Conservation (phyloP, 2,329 filamentous ascomycete genomes). For the Didymella glomerata region DNA sequence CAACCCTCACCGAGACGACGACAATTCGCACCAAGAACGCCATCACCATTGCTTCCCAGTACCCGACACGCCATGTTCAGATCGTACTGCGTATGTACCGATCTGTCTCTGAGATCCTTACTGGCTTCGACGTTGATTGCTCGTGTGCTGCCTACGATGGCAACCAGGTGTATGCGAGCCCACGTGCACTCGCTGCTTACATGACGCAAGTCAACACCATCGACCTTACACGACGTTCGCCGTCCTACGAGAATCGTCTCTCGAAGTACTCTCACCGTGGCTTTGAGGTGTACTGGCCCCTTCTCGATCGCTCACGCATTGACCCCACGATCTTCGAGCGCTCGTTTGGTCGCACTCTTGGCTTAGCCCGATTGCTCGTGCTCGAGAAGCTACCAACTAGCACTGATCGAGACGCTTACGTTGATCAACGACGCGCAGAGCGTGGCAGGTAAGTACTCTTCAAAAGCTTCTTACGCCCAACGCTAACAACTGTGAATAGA, state of each 20-base stretch:
- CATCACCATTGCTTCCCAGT: slow-evolving; percentile 84
- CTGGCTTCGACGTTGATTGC: slow-evolving; percentile 88
- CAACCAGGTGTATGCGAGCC: slow-evolving; percentile 78
- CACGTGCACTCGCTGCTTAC: slow-evolving; percentile 78
- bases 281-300: slow-evolving; percentile 83
- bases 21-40: slow-evolving; percentile 87
- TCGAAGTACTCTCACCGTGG: slow-evolving; percentile 83
- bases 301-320: slow-evolving; percentile 75
- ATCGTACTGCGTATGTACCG: slow-evolving; percentile 88
- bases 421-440: slow-evolving; percentile 73
- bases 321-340: slow-evolving; percentile 89
- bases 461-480: accelerated
- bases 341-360: slow-evolving; percentile 77
- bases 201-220: slow-evolving; percentile 84
- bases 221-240: slow-evolving; percentile 79
- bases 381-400: slow-evolving; percentile 78
- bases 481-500: slow-evolving; percentile 47
- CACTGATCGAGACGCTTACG: slow-evolving; percentile 73
- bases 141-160: slow-evolving; percentile 84
- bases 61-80: slow-evolving; percentile 84
- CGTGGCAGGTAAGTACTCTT: slow-evolving; percentile 59
- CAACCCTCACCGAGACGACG: slow-evolving; percentile 82
- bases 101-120: slow-evolving; percentile 82
- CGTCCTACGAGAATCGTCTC: slow-evolving; percentile 86
- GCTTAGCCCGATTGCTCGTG: slow-evolving; percentile 80